Conservation (phyloP, 139 green algal genomes). For the Chlamydomonas eustigma region DNA sequence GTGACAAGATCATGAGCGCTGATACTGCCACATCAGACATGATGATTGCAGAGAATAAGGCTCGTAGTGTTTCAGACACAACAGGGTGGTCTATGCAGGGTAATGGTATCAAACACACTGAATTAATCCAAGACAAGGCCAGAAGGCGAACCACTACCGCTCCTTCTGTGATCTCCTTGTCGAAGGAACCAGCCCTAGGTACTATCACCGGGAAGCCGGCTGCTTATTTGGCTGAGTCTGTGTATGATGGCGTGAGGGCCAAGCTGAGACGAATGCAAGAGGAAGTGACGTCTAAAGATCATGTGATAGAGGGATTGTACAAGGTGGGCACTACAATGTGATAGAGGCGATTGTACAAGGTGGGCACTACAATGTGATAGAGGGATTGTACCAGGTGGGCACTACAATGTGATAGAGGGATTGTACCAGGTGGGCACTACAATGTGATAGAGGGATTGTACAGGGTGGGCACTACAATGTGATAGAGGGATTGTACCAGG, state of each 20-base stretch:
- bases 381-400: neutral
- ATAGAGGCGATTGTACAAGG: neutral
- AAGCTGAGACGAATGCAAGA: slow-evolving; percentile 39
- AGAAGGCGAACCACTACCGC: too few relatives aligned
- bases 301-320: slow-evolving; percentile 11
- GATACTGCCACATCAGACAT: too few relatives aligned
- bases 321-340: slow-evolving; percentile 21
- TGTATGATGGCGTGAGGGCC: slow-evolving; percentile 48
- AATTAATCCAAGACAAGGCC: too few relatives aligned
- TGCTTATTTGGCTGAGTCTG: slow-evolving; percentile 40
- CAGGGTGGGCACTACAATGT: neutral
- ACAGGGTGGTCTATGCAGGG: too few relatives aligned
- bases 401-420: neutral
- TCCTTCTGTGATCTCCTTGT: too few relatives aligned
- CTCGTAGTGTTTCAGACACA: too few relatives aligned
- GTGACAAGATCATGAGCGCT: too few relatives aligned
- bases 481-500: neutral
- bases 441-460: neutral
- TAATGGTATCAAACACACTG: too few relatives aligned
- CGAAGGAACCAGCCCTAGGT: too few relatives aligned
- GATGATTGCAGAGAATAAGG: too few relatives aligned
- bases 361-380: neutral
- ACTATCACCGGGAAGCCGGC: too few relatives aligned
- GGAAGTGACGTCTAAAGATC: slow-evolving; percentile 29
- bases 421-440: neutral